Base-by-base conservation (phyloP, 106 monocot species). In the Gastrodia elata region DNA sequence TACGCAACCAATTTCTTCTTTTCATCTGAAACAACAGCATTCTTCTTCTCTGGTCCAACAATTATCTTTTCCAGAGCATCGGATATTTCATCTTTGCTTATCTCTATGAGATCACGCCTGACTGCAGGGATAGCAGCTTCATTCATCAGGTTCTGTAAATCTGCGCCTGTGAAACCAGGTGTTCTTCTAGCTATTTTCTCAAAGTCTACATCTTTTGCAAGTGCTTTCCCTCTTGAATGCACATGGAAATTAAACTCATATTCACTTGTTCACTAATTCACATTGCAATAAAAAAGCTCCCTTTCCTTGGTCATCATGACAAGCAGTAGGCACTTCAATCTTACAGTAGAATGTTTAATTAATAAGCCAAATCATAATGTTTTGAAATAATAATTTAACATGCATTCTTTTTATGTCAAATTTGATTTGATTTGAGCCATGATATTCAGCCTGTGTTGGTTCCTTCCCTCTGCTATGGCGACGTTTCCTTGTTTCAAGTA, bases 31-130 rank as follows among this genome's bases (percentile, higher is more conserved):
- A 98, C 97, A 39, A 98, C 97, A 5, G 97, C 97, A 78, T 93
- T 98, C 78, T 98, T 98, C 86, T 98, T 98, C 88, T 98, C 97
- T 1, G 97, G 97, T n/a, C 97, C 97, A 34, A 93, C 97, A 76
- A 98, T 98, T 71, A 98, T 91, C 70, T 93, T 90, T 79, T 98
- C 97, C 14, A 98, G 77, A 22, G 97, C 97, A 82, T 98, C 97
- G 25, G 97, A 86, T 14, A 98, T 98, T 80, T 98, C 97, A 75
- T 98, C 97, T 77, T 98, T 98, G 83, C 97, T 98, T 41, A 98
- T 98, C 68, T 98, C 97, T 77, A 93, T 98, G 32, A 98, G 90
- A 39, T 98, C 90, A 28, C 97, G 87, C 52, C 97, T 80, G 10
- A 93, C 97, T 75, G 97, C 97, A 41, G 93, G 86, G 80, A 98